These are phyloP conservation scores for Colletotrichum agaves DNA, from an alignment of 2,329 filamentous ascomycete genomes.

Conservation along the genomic window DNA sequence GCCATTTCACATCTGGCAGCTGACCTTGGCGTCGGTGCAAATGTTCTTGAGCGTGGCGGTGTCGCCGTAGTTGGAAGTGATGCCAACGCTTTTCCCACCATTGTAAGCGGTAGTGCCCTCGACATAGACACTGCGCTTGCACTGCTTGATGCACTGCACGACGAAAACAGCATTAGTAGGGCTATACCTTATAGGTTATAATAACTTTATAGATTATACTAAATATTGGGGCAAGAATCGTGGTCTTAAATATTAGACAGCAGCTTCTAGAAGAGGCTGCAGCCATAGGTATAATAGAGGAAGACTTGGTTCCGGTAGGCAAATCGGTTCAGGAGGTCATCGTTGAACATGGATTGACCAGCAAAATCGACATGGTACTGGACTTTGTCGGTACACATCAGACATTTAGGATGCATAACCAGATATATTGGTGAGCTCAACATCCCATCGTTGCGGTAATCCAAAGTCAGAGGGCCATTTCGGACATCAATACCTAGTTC, in stretches of 20 bases:
- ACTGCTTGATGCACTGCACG: conserved; percentile 39
- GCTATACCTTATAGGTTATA: conserved; percentile 51
- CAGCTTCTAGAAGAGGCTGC: conserved; percentile 36
- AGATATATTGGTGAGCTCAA: conserved; percentile 45
- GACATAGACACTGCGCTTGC: conserved; percentile 56
- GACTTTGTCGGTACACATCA: conserved; percentile 50
- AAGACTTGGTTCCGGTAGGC: conserved; percentile 46
- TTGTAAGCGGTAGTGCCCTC: conserved; percentile 49
- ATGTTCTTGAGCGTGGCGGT: conserved; percentile 43
- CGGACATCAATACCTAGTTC: conserved; percentile 40
- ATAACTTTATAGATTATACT: conserved; percentile 50
- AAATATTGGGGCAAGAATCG: conserved; percentile 64
- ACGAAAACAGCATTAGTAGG: background rate
- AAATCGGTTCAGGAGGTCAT: conserved; percentile 45
- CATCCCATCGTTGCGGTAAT: background rate
- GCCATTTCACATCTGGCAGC: conserved; percentile 42
- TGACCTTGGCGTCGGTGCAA: conserved; percentile 41
- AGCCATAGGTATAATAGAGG: conserved; percentile 44
- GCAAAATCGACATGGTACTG: conserved; percentile 44
- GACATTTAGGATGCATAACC: conserved; percentile 50
- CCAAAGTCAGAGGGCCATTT: background rate
- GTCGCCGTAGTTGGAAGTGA: conserved; percentile 54
- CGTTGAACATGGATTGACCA: conserved; percentile 37
- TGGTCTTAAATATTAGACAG: conserved; percentile 41
- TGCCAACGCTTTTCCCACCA: conserved; percentile 54